Conservation (phyloP, 2,329 filamentous ascomycete species). For the Sclerotinia spermophila region DNA sequence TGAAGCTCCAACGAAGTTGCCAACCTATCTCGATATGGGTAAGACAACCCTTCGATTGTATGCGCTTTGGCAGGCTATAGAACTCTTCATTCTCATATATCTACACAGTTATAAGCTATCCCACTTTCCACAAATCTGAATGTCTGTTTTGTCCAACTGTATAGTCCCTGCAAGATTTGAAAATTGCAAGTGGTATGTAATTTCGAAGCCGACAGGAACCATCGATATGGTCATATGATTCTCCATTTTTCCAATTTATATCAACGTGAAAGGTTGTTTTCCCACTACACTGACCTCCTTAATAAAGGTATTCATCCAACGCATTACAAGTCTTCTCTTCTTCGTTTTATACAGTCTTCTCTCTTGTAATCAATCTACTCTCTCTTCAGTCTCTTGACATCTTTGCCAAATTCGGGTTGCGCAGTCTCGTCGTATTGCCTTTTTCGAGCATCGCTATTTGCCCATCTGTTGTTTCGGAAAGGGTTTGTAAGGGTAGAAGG, state of each 20-base stretch:
- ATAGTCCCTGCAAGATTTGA: neutral
- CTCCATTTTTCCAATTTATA: neutral
- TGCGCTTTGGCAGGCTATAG: neutral
- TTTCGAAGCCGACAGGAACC: neutral
- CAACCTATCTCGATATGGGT: neutral
- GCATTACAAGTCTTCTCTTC: neutral
- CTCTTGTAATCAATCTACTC: neutral
- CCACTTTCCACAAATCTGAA: neutral
- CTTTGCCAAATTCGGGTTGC: neutral
- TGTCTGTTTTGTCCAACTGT: neutral
- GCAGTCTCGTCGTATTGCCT: neutral
- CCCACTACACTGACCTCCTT: neutral
- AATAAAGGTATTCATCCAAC: neutral
- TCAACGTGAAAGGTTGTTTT: neutral
- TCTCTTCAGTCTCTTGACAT: neutral
- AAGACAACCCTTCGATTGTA: neutral
- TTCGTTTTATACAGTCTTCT: neutral
- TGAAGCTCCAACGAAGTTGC: neutral
- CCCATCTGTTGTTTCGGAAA: neutral
- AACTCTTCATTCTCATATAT: neutral
- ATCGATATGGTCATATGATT: neutral
- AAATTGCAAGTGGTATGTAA: neutral
- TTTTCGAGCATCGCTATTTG: neutral
- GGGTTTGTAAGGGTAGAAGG: neutral
- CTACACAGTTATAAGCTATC: neutral